phyloP scores from a whole-genome alignment of 768 basidiomycete genomes.

The Termitomyces heimii region DNA sequence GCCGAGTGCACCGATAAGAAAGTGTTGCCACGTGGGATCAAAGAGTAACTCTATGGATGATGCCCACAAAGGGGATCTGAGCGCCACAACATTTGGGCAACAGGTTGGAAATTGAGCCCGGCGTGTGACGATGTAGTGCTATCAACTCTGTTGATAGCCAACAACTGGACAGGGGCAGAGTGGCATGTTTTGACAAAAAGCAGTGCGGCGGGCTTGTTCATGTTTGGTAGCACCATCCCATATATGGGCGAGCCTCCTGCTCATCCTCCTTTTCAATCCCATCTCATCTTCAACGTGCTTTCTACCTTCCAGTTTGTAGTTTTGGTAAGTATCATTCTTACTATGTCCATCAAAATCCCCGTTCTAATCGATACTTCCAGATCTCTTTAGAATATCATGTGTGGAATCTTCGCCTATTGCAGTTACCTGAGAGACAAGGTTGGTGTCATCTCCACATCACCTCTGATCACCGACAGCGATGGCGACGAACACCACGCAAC shows the following conservation, averaged over 20 bases:
- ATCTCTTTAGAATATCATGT: constrained; percentile 43
- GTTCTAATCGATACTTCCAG: not conserved
- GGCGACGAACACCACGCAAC: not conserved
- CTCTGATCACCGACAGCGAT: not conserved
- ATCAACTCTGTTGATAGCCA: not conserved
- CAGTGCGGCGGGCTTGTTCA: constrained; percentile 20
- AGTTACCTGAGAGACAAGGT: constrained; percentile 95
- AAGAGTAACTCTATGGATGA: not conserved
- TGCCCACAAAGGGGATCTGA: not conserved
- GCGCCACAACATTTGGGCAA: not conserved
- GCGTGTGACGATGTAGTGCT: not conserved
- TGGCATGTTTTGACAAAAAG: constrained; percentile 11
- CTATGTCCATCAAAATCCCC: not conserved
- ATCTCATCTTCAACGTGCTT: constrained; percentile 18
- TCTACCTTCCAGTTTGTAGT: constrained; percentile 12
- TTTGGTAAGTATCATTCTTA: constrained; percentile 9
- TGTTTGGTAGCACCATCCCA: constrained; percentile 21
- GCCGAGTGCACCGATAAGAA: not conserved
- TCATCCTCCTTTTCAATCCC: constrained; percentile 7
- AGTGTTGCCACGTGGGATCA: not conserved
- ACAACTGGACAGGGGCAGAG: not conserved
- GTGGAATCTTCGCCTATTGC: constrained; percentile 97
- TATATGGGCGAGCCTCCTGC: constrained; percentile 12
- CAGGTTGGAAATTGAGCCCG: not conserved
- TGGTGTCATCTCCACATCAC: constrained; percentile 20